Conservation (phyloP, 805 yeast genomes). For the Yamadazyma sp. region DNA sequence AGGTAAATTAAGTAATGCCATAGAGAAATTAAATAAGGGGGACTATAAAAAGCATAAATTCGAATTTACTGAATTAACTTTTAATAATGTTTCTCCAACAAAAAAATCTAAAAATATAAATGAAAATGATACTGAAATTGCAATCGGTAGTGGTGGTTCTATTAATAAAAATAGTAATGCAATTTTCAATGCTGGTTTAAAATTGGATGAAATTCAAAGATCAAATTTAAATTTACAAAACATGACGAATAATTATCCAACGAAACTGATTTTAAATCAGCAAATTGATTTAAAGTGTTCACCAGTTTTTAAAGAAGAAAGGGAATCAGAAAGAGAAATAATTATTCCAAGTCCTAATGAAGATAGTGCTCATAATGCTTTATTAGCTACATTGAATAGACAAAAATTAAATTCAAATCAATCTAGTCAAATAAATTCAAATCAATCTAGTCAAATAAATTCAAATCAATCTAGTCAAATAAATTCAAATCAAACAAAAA, state of each 20-base stretch:
- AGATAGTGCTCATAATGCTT: conserved; percentile 45
- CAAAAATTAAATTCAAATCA: not conserved
- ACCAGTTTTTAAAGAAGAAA: conserved; percentile 4
- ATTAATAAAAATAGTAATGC: not conserved
- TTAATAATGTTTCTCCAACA: conserved; percentile 25
- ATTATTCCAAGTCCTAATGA: conserved; percentile 33
- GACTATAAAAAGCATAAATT: conserved; percentile 19
- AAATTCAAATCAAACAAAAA: no score
- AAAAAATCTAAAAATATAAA: conserved; percentile 14
- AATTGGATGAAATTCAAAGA: conserved; percentile 9
- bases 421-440: no score
- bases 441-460: no score
- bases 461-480: no score
- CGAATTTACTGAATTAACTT: conserved; percentile 30
- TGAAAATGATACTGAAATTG: conserved; percentile 1
- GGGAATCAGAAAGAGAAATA: conserved; percentile 5
- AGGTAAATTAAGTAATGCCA: conserved; percentile 35
- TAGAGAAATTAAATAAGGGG: conserved; percentile 30
- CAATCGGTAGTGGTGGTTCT: no score
- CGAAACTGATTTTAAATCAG: conserved; percentile 7
- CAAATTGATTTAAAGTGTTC: conserved; percentile 5
- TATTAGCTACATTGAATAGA: conserved; percentile 29
- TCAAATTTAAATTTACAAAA: conserved; percentile 38
- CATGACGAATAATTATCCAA: conserved; percentile 22
- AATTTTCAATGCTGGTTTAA: not conserved